These are phyloP conservation scores for Monosporozyma solicola DNA, from an alignment of 805 yeast species.

Conservation along the genomic window DNA sequence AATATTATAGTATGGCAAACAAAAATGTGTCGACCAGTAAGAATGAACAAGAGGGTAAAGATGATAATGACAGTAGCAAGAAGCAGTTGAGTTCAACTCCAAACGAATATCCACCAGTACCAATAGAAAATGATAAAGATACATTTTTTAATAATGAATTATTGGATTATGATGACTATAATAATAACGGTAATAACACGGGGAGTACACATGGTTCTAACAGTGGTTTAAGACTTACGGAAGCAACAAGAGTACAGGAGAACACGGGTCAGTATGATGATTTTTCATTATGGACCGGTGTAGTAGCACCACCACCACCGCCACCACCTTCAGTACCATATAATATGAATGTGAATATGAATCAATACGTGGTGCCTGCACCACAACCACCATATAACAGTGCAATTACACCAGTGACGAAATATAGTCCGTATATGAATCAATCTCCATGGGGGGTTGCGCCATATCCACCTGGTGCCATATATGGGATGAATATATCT, in stretches of 20 bases:
- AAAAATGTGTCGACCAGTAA: not conserved
- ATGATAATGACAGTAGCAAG: not conserved
- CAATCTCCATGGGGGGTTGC: constrained; percentile 1
- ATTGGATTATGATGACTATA: not conserved
- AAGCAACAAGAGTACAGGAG: not conserved
- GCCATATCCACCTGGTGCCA: not conserved
- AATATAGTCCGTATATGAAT: constrained; percentile 1
- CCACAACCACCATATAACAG: not conserved
- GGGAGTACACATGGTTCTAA: no score
- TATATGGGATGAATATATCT: not conserved
- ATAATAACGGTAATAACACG: not conserved
- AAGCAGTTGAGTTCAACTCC: not conserved
- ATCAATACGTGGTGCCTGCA: not conserved
- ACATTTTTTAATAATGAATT: not conserved
- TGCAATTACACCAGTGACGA: constrained; percentile 2
- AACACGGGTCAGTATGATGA: not conserved
- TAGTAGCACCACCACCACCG: not conserved
- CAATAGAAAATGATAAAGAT: not conserved
- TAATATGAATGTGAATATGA: not conserved
- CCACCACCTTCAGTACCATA: not conserved
- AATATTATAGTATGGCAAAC: constrained; percentile 10
- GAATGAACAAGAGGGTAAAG: not conserved
- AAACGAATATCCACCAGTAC: not conserved
- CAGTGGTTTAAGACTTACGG: not conserved
- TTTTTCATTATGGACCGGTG: not conserved